Evolutionary conservation across 257 asterid species (phyloP).

Genomic region (Solanum pennellii): DNA sequence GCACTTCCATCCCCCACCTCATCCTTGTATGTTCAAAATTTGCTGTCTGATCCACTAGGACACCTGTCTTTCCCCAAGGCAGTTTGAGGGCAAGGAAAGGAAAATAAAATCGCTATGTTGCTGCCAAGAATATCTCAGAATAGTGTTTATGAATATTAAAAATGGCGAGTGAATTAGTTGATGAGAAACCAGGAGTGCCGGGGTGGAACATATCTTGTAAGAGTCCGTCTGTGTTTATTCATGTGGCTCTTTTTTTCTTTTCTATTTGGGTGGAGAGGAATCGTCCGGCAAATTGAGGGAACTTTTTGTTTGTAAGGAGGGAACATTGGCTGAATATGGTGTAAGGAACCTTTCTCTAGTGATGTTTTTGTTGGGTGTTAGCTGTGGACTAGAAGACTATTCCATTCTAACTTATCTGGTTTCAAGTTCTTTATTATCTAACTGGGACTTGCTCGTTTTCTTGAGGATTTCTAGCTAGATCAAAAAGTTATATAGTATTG

Average conservation of each 20-base stretch:
- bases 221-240: not conserved
- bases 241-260: not conserved
- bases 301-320: not conserved
- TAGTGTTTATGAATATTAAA: not conserved
- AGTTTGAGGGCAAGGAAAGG: not conserved
- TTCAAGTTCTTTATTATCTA: not conserved
- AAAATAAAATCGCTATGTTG: not conserved
- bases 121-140: not conserved
- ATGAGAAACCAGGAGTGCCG: not conserved
- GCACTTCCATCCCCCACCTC: not conserved
- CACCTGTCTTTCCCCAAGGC: not conserved
- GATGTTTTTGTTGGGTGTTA: not conserved
- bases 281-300: not conserved
- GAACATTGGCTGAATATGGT: not conserved
- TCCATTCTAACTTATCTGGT: not conserved
- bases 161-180: not conserved
- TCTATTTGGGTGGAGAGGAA: not conserved
- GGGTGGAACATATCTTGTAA: not conserved
- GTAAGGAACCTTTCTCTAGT: not conserved
- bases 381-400: not conserved
- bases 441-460: not conserved
- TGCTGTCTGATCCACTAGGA: not conserved
- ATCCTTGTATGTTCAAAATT: not conserved
- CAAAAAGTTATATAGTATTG: not conserved
- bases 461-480: not conserved